These are phyloP conservation scores for Cercophora scortea DNA, from an alignment of 495 filamentous ascomycete species.

Conservation along the genomic window DNA sequence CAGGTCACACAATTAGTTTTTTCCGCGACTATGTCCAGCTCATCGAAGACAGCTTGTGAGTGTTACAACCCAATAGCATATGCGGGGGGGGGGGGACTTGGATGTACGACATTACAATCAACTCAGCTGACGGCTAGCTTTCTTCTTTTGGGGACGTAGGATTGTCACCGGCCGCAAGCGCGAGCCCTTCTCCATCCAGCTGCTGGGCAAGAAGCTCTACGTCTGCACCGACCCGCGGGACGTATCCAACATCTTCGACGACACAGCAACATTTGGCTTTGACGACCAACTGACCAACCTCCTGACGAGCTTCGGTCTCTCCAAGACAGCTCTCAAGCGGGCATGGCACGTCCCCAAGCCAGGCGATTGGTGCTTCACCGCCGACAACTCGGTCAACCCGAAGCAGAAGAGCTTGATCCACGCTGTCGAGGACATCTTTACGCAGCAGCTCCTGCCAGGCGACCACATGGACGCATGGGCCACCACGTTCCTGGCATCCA, in stretches of 20 bases:
- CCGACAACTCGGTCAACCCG: not conserved
- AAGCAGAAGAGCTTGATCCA: not conserved
- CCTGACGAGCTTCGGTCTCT: not conserved
- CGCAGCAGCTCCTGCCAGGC: not conserved
- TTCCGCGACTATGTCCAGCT: not conserved
- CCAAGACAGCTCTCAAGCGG: not conserved
- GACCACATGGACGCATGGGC: not conserved
- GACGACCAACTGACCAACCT: not conserved
- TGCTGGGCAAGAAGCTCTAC: not conserved
- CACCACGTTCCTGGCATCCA: not conserved
- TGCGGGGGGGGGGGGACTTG: no score
- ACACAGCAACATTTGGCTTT: not conserved
- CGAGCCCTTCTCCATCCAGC: not conserved
- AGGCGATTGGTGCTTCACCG: not conserved
- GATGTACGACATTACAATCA: no score
- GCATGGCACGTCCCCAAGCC: not conserved
- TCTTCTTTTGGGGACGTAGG: no score
- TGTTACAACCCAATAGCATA: no score
- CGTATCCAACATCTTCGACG: not conserved
- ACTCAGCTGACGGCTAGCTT: no score
- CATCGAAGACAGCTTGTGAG: not conserved
- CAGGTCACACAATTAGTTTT: not conserved
- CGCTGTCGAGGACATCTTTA: not conserved
- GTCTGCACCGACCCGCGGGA: not conserved
- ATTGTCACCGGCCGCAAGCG: not conserved